These are phyloP conservation scores for Hymenoscyphus fructigenus DNA, from an alignment of 2,329 filamentous ascomycete species.

Conservation along the genomic window DNA sequence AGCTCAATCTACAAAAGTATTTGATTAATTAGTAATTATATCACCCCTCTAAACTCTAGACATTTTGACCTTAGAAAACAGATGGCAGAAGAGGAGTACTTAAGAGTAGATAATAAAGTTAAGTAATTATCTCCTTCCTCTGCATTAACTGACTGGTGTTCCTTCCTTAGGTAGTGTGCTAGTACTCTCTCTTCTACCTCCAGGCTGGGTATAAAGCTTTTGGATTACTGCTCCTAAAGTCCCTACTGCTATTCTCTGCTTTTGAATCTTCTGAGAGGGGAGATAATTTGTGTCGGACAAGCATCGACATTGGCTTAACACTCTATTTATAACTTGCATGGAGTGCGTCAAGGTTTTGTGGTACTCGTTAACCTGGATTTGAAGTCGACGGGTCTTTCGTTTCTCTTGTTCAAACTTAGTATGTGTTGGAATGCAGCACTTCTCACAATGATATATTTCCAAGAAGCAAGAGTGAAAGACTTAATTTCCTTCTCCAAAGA, in stretches of 20 bases:
- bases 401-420: not conserved
- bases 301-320: constrained; percentile 1
- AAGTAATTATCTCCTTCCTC: not conserved
- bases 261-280: not conserved
- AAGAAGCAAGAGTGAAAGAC: too few species aligned
- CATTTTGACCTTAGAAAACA: not conserved
- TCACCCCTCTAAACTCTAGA: not conserved
- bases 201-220: not conserved
- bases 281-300: not conserved
- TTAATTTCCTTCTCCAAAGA: too few species aligned
- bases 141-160: not conserved
- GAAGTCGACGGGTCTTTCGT: constrained; percentile 3
- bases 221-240: not conserved
- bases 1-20: not conserved
- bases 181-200: not conserved
- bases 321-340: not conserved
- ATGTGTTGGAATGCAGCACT: too few species aligned
- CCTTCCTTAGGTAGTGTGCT: not conserved
- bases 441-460: too few species aligned
- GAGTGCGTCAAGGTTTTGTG: not conserved
- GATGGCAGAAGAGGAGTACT: not conserved
- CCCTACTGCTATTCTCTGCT: constrained; percentile 2
- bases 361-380: constrained; percentile 2
- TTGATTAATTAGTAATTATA: not conserved
- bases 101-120: not conserved